phyloP scores from a whole-genome alignment of 441 rosid genomes.

The Rhodomyrtus psidioides region DNA sequence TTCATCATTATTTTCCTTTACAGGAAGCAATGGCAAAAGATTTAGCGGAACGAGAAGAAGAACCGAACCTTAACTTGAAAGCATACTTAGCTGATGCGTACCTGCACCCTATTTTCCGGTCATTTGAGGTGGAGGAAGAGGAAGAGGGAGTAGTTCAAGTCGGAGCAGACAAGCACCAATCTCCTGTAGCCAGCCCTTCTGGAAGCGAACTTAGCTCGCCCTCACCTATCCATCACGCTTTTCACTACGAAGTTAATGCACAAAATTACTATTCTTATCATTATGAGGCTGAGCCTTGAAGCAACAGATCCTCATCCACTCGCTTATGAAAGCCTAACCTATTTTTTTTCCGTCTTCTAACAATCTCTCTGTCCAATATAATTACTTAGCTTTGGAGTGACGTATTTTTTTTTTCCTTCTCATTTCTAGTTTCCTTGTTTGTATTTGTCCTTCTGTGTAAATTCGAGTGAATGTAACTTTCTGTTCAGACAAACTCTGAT shows the following conservation, averaged over 20 bases:
- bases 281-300: slow-evolving; percentile 17
- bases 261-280: slow-evolving; percentile 24
- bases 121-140: slow-evolving; percentile 50
- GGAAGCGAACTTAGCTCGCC: slow-evolving; percentile 43
- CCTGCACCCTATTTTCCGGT: slow-evolving; percentile 84
- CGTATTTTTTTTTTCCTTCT: background rate
- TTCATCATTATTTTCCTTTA: background rate
- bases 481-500: background rate
- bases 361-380: slow-evolving; percentile 5
- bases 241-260: slow-evolving; percentile 6
- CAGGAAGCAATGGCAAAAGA: slow-evolving; percentile 98
- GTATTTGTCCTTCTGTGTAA: background rate
- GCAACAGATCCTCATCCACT: slow-evolving; percentile 24
- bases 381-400: background rate
- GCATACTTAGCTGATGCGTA: slow-evolving; percentile 84
- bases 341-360: background rate
- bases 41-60: slow-evolving; percentile 42
- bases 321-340: slow-evolving; percentile 7
- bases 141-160: slow-evolving; percentile 49
- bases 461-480: background rate
- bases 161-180: slow-evolving; percentile 40
- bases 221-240: slow-evolving; percentile 33
- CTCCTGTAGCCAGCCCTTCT: slow-evolving; percentile 19
- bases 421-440: background rate
- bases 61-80: slow-evolving; percentile 51